Evolutionary conservation across 2,329 filamentous ascomycete genomes (phyloP).

Genomic region (Aquanectria penicillioides): DNA sequence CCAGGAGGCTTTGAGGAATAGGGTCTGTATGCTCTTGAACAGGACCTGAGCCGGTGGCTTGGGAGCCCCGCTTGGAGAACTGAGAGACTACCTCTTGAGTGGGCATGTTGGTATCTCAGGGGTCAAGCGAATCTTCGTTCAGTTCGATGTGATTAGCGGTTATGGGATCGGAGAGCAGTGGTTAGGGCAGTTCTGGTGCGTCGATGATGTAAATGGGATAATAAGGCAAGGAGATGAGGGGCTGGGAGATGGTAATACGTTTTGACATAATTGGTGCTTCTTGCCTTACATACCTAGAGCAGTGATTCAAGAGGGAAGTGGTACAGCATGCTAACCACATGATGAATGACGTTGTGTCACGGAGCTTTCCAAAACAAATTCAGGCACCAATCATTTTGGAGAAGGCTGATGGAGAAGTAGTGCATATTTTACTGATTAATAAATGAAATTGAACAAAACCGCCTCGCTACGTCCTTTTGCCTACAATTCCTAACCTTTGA

Average conservation of each 20-base stretch:
- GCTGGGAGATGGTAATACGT: background rate
- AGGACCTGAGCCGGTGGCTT: constrained; percentile 33
- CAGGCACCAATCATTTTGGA: too few species aligned
- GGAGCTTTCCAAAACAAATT: too few species aligned
- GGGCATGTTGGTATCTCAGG: constrained; percentile 28
- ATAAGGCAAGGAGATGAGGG: background rate
- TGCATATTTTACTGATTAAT: too few species aligned
- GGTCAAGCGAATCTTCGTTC: too few species aligned
- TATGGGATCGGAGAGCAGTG: too few species aligned
- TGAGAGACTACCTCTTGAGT: constrained; percentile 34
- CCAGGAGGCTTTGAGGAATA: constrained; percentile 37
- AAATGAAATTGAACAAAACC: too few species aligned
- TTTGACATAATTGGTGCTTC: background rate
- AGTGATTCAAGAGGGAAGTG: background rate
- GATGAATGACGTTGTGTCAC: too few species aligned
- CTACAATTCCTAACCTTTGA: too few species aligned
- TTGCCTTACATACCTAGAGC: background rate
- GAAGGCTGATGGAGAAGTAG: too few species aligned
- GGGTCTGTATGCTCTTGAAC: constrained; percentile 18
- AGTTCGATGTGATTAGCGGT: too few species aligned
- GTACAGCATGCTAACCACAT: too few species aligned
- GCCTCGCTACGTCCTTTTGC: too few species aligned
- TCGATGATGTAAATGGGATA: background rate
- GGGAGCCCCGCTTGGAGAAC: constrained; percentile 24
- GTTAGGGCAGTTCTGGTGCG: background rate